Percentiles rank a stretch among this genome's conserved stretches.
Evolutionary conservation across 2,329 filamentous ascomycete species (phyloP).

Genomic region (Penicillium sp.): DNA sequence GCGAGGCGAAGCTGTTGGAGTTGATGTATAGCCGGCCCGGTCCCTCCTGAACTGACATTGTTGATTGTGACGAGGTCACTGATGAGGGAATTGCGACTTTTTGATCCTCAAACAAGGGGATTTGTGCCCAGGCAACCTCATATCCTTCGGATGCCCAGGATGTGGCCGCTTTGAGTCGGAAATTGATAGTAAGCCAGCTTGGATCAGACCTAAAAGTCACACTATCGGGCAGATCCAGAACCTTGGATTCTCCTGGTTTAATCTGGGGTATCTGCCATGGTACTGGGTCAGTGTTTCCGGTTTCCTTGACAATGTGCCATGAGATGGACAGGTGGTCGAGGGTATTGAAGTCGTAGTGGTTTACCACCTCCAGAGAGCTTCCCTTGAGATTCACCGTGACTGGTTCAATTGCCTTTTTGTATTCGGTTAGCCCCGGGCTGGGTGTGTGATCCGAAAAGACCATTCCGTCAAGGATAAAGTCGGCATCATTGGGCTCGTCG

Average conservation of each 20-base stretch:
- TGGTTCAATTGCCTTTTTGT: constrained; percentile 59
- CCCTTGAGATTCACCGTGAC: constrained; percentile 46
- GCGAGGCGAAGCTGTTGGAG: constrained; percentile 9
- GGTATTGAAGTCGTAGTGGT: constrained; percentile 53
- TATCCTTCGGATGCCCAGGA: constrained; percentile 56
- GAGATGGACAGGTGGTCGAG: constrained; percentile 44
- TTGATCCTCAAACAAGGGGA: constrained; percentile 2
- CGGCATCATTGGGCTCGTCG: constrained; percentile 60
- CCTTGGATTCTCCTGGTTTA: constrained; percentile 43
- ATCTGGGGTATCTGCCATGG: constrained; percentile 45
- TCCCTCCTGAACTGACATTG: not conserved
- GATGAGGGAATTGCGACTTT: not conserved
- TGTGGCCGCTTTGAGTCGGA: constrained; percentile 46
- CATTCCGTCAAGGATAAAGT: constrained; percentile 64
- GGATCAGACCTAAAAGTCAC: not conserved
- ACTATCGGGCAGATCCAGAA: not conserved
- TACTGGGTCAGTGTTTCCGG: constrained; percentile 4
- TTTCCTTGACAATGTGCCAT: constrained; percentile 28
- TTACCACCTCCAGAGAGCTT: constrained; percentile 45
- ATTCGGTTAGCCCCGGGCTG: constrained; percentile 57
- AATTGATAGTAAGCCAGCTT: constrained; percentile 47
- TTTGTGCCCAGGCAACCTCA: constrained; percentile 57
- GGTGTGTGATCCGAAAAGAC: constrained; percentile 52
- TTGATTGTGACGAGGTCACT: not conserved
- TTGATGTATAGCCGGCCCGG: constrained; percentile 10